Conservation (phyloP, 805 yeast genomes). For the Grigorovia yakushimaensis region DNA sequence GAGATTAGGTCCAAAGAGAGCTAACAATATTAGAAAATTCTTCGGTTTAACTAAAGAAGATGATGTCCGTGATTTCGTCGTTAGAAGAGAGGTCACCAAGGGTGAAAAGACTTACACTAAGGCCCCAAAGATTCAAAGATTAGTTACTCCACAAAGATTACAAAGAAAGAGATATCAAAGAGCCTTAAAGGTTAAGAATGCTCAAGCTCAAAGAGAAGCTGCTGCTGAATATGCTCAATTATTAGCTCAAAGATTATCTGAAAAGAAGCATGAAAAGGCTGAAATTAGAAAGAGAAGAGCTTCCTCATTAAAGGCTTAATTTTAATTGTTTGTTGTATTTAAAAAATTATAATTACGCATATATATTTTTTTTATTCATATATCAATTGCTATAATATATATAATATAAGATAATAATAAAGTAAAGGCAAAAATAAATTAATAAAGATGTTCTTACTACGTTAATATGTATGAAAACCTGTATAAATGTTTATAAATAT, state of each 20-base stretch:
- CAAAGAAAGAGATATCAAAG: slow-evolving; percentile 98
- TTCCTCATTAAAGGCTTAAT: slow-evolving; percentile 88
- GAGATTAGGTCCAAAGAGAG: slow-evolving; percentile 99
- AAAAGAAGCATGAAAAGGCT: slow-evolving; percentile 97
- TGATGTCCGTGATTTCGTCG: slow-evolving; percentile 66
- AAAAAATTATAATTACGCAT: background rate
- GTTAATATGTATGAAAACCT: too few species aligned
- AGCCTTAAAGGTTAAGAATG: slow-evolving; percentile 89
- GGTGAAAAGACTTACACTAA: slow-evolving; percentile 98
- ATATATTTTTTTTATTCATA: background rate
- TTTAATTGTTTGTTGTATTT: background rate
- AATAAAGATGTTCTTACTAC: too few species aligned
- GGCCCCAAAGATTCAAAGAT: slow-evolving; percentile 99
- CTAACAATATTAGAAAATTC: slow-evolving; percentile 99
- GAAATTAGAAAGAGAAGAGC: slow-evolving; percentile 99
- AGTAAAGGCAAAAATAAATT: background rate
- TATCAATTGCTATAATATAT: background rate
- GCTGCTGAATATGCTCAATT: slow-evolving; percentile 99
- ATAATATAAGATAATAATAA: background rate
- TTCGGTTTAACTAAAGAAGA: slow-evolving; percentile 61
- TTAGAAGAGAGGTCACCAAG: slow-evolving; percentile 97
- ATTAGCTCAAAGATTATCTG: slow-evolving; percentile 95
- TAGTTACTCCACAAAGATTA: slow-evolving; percentile 96
- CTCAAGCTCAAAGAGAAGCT: slow-evolving; percentile 99
- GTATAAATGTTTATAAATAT: too few species aligned